Conservation (phyloP, 192 early-diverging fungal genomes). For the Mortierella claussenii region DNA sequence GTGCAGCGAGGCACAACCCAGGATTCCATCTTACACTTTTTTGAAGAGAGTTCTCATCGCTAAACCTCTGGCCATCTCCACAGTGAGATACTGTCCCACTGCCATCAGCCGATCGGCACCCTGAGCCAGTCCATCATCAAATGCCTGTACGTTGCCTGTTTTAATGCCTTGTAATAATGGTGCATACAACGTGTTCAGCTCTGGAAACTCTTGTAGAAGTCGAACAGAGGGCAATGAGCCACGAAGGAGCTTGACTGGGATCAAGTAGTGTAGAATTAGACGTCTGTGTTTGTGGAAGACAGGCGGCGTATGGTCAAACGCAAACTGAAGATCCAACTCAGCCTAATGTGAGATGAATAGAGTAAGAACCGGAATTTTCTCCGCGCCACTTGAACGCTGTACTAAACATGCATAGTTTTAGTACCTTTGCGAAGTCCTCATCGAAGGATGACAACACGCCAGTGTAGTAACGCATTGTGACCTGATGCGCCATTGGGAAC, state of each 20-base stretch:
- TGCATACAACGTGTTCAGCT: conserved; percentile 68
- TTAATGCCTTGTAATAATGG: conserved; percentile 73
- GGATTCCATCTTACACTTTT: conserved; percentile 70
- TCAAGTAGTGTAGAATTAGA: conserved; percentile 83
- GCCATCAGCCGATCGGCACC: conserved; percentile 70
- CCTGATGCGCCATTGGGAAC: conserved; percentile 88
- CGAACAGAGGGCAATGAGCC: conserved; percentile 74
- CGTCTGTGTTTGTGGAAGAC: conserved; percentile 49
- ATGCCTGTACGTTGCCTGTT: conserved; percentile 77
- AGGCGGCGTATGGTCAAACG: conserved; percentile 53
- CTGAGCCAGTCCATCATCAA: conserved; percentile 71
- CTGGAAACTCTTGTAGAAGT: conserved; percentile 72
- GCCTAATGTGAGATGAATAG: conserved; percentile 14
- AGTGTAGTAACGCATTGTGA: conserved; percentile 87
- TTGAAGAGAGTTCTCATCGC: conserved; percentile 81
- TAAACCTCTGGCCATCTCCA: conserved; percentile 81
- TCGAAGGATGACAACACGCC: conserved; percentile 89
- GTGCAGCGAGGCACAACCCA: no score
- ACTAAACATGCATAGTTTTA: no score
- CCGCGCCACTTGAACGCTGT: no score
- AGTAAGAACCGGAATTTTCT: background rate
- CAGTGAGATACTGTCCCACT: conserved; percentile 81
- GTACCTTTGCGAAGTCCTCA: conserved; percentile 78
- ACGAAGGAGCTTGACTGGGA: conserved; percentile 80
- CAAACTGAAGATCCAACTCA: conserved; percentile 48